These are phyloP conservation scores for Ogataea corticis DNA, from an alignment of 805 yeast species.

Conservation along the genomic window DNA sequence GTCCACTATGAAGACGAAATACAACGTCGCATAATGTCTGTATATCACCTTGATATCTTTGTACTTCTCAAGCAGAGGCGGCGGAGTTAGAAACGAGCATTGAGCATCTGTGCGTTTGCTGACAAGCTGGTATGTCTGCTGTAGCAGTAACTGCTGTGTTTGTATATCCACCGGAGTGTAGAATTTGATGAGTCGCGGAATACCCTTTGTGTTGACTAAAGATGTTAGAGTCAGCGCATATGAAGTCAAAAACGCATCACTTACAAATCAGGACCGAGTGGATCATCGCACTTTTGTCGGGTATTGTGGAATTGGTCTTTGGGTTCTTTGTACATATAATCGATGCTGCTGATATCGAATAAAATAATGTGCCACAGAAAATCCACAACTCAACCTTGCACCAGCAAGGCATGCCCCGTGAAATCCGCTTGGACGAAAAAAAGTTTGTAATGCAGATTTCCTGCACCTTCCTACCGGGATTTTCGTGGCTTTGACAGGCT, in stretches of 20 bases:
- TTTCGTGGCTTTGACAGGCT: neutral
- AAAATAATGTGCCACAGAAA: neutral
- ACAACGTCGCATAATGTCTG: conserved; percentile 92
- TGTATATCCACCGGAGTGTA: conserved; percentile 87
- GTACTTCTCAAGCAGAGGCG: conserved; percentile 65
- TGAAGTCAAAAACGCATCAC: neutral
- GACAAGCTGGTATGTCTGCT: conserved; percentile 80
- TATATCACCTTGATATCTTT: conserved; percentile 87
- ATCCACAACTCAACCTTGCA: conserved; percentile 8
- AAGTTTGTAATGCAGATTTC: conserved; percentile 3
- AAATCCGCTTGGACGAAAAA: conserved; percentile 11
- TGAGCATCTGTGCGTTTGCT: conserved; percentile 70
- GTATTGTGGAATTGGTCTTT: too few species aligned
- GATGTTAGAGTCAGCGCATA: conserved; percentile 1
- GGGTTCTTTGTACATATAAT: too few species aligned
- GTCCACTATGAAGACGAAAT: conserved; percentile 93
- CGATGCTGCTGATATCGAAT: neutral
- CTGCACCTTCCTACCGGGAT: neutral
- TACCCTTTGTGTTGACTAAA: conserved; percentile 84
- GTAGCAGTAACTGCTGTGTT: conserved; percentile 75
- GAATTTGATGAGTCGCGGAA: conserved; percentile 86
- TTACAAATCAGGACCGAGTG: conserved; percentile 30
- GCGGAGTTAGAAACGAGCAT: conserved; percentile 88
- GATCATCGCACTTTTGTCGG: conserved; percentile 27
- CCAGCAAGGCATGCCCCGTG: conserved; percentile 6